Percentiles rank a stretch among this genome's conserved stretches.
phyloP scores from a whole-genome alignment of 805 yeast genomes.

The Metschnikowia santaceciliae region DNA sequence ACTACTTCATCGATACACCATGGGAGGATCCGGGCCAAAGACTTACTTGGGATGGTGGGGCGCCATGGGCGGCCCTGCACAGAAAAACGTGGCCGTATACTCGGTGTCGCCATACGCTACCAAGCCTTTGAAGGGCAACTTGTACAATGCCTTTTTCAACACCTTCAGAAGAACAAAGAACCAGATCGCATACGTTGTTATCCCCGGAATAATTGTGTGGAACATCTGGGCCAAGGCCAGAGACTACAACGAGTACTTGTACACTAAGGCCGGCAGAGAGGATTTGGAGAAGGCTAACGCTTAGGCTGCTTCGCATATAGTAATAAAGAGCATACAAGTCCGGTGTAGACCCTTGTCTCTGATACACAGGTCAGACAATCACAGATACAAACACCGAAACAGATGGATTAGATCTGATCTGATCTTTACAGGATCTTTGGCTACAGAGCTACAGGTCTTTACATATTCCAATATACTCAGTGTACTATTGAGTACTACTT shows the following conservation, averaged over 20 bases:
- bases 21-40: constrained; percentile 70
- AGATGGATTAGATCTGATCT: too few relatives aligned
- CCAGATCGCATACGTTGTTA: constrained; percentile 70
- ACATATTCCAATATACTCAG: too few relatives aligned
- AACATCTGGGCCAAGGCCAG: constrained; percentile 82
- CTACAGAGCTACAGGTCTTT: too few relatives aligned
- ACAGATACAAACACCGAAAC: background rate
- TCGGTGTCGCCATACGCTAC: constrained; percentile 93
- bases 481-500: too few relatives aligned
- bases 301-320: constrained; percentile 14
- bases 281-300: constrained; percentile 70
- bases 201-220: constrained; percentile 82
- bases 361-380: background rate
- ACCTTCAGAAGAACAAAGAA: constrained; percentile 88
- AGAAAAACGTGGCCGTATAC: constrained; percentile 82
- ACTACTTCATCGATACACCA: constrained; percentile 19
- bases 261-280: constrained; percentile 97
- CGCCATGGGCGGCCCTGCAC: constrained; percentile 72
- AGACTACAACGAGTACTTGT: constrained; percentile 88
- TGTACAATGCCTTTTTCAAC: constrained; percentile 86
- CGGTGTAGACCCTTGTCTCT: background rate
- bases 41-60: constrained; percentile 99
- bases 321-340: constrained; percentile 5
- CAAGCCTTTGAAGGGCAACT: constrained; percentile 82
- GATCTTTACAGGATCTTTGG: too few relatives aligned